phyloP scores from a whole-genome alignment of 768 basidiomycete species.

The Auricularia sp. region DNA sequence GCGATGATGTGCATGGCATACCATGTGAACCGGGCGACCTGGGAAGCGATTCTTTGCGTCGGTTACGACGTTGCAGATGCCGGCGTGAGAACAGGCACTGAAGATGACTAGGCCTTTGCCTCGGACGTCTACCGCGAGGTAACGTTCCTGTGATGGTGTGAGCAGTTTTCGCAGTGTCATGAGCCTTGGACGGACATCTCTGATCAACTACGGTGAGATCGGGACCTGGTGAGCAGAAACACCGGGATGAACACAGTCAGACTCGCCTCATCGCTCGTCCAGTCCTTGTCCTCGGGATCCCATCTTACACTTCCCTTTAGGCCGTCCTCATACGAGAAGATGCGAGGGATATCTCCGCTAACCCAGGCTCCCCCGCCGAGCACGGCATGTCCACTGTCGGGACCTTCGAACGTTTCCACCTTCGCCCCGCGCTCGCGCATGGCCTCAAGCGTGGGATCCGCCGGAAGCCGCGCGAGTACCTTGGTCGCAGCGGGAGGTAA shows the following conservation, averaged over 20 bases:
- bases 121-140: slow-evolving; percentile 64
- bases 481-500: slow-evolving; percentile 53
- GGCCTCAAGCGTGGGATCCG: slow-evolving; percentile 63
- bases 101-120: slow-evolving; percentile 78
- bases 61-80: slow-evolving; percentile 73
- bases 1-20: slow-evolving; percentile 14
- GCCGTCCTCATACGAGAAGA: slow-evolving; percentile 59
- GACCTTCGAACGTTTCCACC: slow-evolving; percentile 37
- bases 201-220: not conserved
- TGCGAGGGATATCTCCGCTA: slow-evolving; percentile 71
- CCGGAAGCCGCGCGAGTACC: slow-evolving; percentile 48
- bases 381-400: slow-evolving; percentile 49
- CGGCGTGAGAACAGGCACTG: slow-evolving; percentile 76
- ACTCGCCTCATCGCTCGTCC: slow-evolving; percentile 50
- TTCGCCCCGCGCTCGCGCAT: slow-evolving; percentile 46
- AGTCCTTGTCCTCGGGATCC: slow-evolving; percentile 26
- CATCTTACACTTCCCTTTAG: slow-evolving; percentile 60
- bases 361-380: slow-evolving; percentile 58
- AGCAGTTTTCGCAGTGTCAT: not conserved
- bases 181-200: not conserved
- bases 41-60: slow-evolving; percentile 54
- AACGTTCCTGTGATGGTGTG: slow-evolving; percentile 77
- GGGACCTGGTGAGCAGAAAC: too few relatives aligned
- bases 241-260: too few relatives aligned
- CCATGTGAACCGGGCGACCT: slow-evolving; percentile 65